phyloP scores from a whole-genome alignment of 306 rosid species.

The Myrica gale region DNA sequence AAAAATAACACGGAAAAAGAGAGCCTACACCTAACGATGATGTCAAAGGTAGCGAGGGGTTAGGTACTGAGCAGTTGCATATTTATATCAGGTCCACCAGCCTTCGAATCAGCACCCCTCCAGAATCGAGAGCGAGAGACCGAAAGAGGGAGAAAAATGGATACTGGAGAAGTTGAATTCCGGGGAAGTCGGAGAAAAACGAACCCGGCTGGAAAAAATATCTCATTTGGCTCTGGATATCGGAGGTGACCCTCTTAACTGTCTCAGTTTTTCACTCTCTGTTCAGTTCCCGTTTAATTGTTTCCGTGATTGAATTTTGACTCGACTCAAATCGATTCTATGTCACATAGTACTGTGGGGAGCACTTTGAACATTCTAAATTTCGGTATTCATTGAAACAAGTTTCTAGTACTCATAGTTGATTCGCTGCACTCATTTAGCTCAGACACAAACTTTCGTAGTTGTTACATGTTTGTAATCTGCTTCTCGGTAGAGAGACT shows the following conservation, averaged over 20 bases:
- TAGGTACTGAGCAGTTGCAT: background rate
- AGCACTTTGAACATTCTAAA: background rate
- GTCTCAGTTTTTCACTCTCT: background rate
- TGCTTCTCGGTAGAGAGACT: background rate
- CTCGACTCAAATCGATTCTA: background rate
- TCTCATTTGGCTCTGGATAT: slow-evolving; percentile 86
- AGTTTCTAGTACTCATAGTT: background rate
- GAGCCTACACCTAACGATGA: background rate
- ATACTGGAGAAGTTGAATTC: slow-evolving; percentile 32
- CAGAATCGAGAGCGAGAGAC: slow-evolving; percentile 10
- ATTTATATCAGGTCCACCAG: background rate
- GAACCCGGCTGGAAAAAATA: slow-evolving; percentile 34
- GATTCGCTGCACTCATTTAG: background rate
- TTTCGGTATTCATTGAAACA: background rate
- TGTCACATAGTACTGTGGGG: background rate
- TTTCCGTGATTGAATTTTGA: background rate
- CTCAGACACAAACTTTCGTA: background rate
- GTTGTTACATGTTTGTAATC: slow-evolving; percentile 4
- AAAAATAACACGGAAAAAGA: too few species aligned
- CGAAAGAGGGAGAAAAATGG: slow-evolving; percentile 40
- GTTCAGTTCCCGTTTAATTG: background rate
- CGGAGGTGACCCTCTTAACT: slow-evolving; percentile 52
- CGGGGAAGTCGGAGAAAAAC: slow-evolving; percentile 35
- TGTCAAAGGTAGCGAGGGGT: background rate
- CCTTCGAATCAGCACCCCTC: background rate